Conservation (phyloP, 768 basidiomycete genomes). For the Rhodotorula diobovata region DNA sequence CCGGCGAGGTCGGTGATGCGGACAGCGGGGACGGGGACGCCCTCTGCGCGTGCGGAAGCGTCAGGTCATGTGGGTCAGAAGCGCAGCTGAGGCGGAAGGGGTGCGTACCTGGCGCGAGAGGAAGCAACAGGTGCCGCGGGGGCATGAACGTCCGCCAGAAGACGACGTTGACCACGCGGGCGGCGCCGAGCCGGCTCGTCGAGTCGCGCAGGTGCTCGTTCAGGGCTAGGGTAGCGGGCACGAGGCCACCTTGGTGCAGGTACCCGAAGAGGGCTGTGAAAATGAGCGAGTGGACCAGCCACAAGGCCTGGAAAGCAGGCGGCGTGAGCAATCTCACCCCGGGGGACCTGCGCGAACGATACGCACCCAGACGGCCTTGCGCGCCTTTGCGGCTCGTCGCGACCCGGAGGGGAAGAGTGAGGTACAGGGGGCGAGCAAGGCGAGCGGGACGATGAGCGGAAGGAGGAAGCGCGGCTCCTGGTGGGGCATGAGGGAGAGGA, state of each 20-base stretch:
- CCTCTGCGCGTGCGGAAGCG: not conserved
- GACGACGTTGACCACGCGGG: constrained; percentile 2
- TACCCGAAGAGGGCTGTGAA: constrained; percentile 34
- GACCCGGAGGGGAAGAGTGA: not conserved
- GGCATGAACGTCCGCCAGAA: constrained; percentile 41
- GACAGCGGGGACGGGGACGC: not conserved
- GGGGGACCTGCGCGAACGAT: not conserved
- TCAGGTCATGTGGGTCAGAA: not conserved
- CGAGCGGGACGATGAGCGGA: constrained; percentile 35
- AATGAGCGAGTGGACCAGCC: constrained; percentile 20
- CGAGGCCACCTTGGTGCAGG: constrained; percentile 38
- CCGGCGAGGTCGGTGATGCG: constrained; percentile 26
- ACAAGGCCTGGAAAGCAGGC: not conserved
- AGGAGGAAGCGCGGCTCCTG: constrained; percentile 43
- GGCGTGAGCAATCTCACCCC: not conserved
- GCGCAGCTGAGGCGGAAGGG: too few relatives aligned
- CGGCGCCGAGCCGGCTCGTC: not conserved
- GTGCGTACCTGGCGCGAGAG: not conserved
- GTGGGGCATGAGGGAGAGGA: constrained; percentile 39
- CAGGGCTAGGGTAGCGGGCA: constrained; percentile 23
- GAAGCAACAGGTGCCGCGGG: constrained; percentile 34
- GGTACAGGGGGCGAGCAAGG: not conserved
- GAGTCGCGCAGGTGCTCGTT: constrained; percentile 5
- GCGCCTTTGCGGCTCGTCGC: rapidly evolving
- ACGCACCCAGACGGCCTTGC: constrained; percentile 15